These are phyloP conservation scores for Aspergillus niger DNA, from an alignment of 2,329 filamentous ascomycete genomes.

Conservation along the genomic window DNA sequence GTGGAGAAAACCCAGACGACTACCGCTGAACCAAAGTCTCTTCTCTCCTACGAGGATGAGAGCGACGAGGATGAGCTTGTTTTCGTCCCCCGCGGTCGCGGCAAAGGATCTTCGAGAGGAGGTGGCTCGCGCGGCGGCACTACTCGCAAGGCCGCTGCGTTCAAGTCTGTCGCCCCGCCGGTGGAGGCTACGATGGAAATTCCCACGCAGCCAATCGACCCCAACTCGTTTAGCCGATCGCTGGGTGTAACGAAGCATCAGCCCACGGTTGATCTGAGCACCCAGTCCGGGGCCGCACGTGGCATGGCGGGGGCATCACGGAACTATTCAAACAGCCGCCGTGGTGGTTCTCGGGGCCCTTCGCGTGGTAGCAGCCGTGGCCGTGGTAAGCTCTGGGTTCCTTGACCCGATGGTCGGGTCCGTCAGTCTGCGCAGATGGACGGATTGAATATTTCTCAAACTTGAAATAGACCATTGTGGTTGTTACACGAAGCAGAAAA, in stretches of 20 bases:
- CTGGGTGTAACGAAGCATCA: slow-evolving; percentile 35
- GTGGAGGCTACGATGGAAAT: slow-evolving; percentile 43
- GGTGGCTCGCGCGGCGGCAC: slow-evolving; percentile 29
- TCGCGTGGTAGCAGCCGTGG: slow-evolving; percentile 41
- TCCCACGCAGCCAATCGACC: slow-evolving; percentile 51
- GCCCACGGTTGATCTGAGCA: slow-evolving; percentile 33
- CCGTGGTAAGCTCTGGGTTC: slow-evolving; percentile 49
- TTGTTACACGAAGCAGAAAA: slow-evolving; percentile 23
- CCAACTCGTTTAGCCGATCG: slow-evolving; percentile 50
- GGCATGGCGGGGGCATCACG: slow-evolving; percentile 39
- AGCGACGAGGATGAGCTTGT: slow-evolving; percentile 53
- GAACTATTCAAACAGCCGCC: slow-evolving; percentile 33
- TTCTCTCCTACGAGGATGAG: slow-evolving; percentile 52
- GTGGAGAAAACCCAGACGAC: slow-evolving; percentile 45
- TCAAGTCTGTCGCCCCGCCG: slow-evolving; percentile 26
- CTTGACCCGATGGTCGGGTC: slow-evolving; percentile 34
- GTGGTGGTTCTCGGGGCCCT: slow-evolving; percentile 38
- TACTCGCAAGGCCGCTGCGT: slow-evolving; percentile 33
- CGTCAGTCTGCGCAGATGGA: slow-evolving; percentile 20
- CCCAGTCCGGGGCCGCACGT: slow-evolving; percentile 37
- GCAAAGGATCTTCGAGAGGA: slow-evolving; percentile 34
- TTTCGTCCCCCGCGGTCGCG: slow-evolving; percentile 47
- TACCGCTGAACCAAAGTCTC: slow-evolving; percentile 42
- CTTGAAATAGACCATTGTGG: slow-evolving; percentile 22
- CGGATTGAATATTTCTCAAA: slow-evolving; percentile 27